Evolutionary conservation across 176 grass and related monocot species (phyloP).

Genomic region (Cocos nucifera): DNA sequence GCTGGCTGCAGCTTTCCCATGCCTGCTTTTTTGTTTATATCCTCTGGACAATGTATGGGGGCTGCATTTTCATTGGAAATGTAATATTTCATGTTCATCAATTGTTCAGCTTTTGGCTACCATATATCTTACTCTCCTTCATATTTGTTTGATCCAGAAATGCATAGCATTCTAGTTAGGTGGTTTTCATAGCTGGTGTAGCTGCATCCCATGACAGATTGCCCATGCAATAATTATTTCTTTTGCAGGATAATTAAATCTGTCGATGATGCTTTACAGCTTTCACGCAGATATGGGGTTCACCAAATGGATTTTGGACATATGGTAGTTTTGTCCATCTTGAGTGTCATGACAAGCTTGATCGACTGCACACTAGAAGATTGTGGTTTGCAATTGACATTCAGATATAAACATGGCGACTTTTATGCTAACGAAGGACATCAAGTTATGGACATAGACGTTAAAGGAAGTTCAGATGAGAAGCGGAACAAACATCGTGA

Average conservation of each 20-base stretch:
- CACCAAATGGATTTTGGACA: conserved; percentile 44
- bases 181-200: too few relatives aligned
- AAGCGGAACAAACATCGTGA: conserved; percentile 45
- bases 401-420: conserved; percentile 19
- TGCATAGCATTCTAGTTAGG: too few relatives aligned
- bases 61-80: too few relatives aligned
- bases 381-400: conserved; percentile 37
- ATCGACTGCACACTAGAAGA: conserved; percentile 69
- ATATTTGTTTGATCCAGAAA: too few relatives aligned
- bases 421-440: conserved; percentile 28
- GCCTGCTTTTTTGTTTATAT: too few relatives aligned
- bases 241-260: conserved; percentile 64
- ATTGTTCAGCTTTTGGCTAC: too few relatives aligned
- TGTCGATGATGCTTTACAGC: conserved; percentile 52
- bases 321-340: conserved; percentile 51
- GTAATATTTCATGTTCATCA: too few relatives aligned
- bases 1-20: too few relatives aligned
- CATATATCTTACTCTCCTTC: too few relatives aligned
- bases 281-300: conserved; percentile 40
- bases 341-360: conserved; percentile 45
- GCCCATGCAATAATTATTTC: too few relatives aligned
- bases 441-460: conserved; percentile 41
- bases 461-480: conserved; percentile 31
- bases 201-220: too few relatives aligned
- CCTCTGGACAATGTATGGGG: too few relatives aligned